Evolutionary conservation across 108 stramenopile genomes (phyloP), one percentile per base, ranked within the genome.

Genomic region (Asterionellopsis glacialis): DNA sequence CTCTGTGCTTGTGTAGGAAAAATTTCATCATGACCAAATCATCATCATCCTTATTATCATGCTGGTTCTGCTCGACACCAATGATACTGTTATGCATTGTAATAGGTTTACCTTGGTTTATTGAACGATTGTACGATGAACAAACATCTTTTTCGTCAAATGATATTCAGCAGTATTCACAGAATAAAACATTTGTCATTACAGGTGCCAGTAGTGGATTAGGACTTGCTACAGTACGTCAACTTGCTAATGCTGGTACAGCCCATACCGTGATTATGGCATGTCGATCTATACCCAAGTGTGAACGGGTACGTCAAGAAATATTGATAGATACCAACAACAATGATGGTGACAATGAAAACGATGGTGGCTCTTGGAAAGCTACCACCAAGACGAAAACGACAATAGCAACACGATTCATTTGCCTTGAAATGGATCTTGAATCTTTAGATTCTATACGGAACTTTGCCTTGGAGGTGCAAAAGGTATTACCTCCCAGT

Each of bases 131-230:
- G 33, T 33, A 33, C 7, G 33, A 33, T 33, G 33, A 33, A 33
- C 33, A 33, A 33, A 7, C 2, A 33, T 33, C 33, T 7, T 33
- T 33, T 33, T 7, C 47, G 2, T 5, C 16, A 19, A 48, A 19
- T 21, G 19, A 21, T 9, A 48, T 48, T 16, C 6, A 16, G 5
- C 19, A 48, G 9, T 48, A 21, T 16, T 16, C 47, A 16, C 21
- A 16, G 5, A 21, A 48, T 48, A 47, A 49, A 33, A 61, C 60
- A 27, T 57, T 70, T 50, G 53, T 73, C 22, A 45, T 65, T 47
- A 73, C 72, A 18, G 72, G 72, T 18, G 64, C 63, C 45, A 64
- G 67, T 58, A 64, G 63, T 3, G 72, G 72, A 7, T 63, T 73
- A 65, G 72, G 72, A 55, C 61, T 67, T 57, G 65, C 60, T 12